phyloP scores from a whole-genome alignment of 2,329 filamentous ascomycete species.

The Aspergillus jensenii region DNA sequence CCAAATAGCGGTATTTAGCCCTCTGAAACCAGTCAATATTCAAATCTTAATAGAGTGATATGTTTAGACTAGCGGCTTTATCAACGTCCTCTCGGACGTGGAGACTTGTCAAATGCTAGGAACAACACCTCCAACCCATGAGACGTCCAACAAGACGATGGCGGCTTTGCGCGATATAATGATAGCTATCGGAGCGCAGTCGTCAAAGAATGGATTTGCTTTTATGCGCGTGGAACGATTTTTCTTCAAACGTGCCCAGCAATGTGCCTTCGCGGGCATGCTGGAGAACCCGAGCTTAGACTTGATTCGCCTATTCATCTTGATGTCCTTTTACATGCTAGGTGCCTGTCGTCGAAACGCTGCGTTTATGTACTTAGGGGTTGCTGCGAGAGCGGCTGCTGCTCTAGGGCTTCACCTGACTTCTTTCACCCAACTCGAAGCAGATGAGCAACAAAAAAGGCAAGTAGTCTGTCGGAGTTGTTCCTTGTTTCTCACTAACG shows the following conservation, averaged over 20 bases:
- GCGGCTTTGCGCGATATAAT: slow-evolving; percentile 44
- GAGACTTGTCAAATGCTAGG: slow-evolving; percentile 29
- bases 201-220: slow-evolving; percentile 31
- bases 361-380: slow-evolving; percentile 64
- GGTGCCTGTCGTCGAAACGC: slow-evolving; percentile 60
- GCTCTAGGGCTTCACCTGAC: slow-evolving; percentile 58
- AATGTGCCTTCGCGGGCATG: slow-evolving; percentile 51
- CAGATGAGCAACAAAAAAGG: slow-evolving; percentile 22
- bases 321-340: slow-evolving; percentile 62
- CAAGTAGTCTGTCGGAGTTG: neutral
- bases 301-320: slow-evolving; percentile 53
- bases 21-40: no score
- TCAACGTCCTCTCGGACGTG: slow-evolving; percentile 31
- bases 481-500: neutral
- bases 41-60: neutral
- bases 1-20: slow-evolving; percentile 24
- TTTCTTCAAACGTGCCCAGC: slow-evolving; percentile 52
- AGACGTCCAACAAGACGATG: slow-evolving; percentile 24
- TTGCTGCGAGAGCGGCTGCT: slow-evolving; percentile 58
- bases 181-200: slow-evolving; percentile 56
- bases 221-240: slow-evolving; percentile 33
- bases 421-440: slow-evolving; percentile 17
- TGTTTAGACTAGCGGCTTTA: slow-evolving; percentile 42
- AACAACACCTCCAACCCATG: slow-evolving; percentile 9
- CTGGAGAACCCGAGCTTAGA: slow-evolving; percentile 56